Evolutionary conservation across 108 stramenopile genomes (phyloP).

Genomic region (Cylindrotheca fusiformis): DNA sequence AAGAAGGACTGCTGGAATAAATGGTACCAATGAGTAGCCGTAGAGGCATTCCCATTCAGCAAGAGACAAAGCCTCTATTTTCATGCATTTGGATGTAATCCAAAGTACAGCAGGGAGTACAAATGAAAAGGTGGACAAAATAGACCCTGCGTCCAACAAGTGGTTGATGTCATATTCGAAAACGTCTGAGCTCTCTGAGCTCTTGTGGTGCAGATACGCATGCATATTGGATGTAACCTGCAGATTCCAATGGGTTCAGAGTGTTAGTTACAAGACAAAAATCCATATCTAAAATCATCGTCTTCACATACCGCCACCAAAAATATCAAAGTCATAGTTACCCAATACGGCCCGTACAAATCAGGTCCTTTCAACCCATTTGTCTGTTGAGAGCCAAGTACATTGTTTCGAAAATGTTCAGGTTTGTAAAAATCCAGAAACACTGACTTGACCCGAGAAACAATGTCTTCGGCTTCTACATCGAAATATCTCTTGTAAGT

Average conservation of each 20-base stretch:
- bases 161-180: conserved; percentile 83
- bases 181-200: conserved; percentile 59
- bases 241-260: too few relatives aligned
- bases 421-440: conserved; percentile 50
- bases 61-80: conserved; percentile 40
- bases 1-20: conserved; percentile 53
- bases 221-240: conserved; percentile 39
- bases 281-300: too few relatives aligned
- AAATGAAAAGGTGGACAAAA: conserved; percentile 53
- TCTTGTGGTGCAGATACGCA: conserved; percentile 38
- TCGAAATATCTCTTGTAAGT: conserved; percentile 53
- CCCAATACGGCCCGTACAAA: conserved; percentile 86
- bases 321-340: conserved; percentile 78
- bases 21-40: conserved; percentile 79
- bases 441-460: conserved; percentile 34
- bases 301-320: conserved; percentile 57
- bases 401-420: conserved; percentile 71
- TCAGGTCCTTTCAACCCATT: conserved; percentile 65
- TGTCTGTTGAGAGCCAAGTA: conserved; percentile 36
- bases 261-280: background rate
- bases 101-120: conserved; percentile 51
- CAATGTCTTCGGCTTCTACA: conserved; percentile 50
- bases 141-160: conserved; percentile 56
- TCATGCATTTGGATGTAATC: conserved; percentile 52
- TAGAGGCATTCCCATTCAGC: conserved; percentile 76